A percentile compares a stretch with the other conserved stretches of the same genome.
These are phyloP conservation scores for Misopates orontium DNA, from an alignment of 257 asterid genomes.

Conservation along the genomic window DNA sequence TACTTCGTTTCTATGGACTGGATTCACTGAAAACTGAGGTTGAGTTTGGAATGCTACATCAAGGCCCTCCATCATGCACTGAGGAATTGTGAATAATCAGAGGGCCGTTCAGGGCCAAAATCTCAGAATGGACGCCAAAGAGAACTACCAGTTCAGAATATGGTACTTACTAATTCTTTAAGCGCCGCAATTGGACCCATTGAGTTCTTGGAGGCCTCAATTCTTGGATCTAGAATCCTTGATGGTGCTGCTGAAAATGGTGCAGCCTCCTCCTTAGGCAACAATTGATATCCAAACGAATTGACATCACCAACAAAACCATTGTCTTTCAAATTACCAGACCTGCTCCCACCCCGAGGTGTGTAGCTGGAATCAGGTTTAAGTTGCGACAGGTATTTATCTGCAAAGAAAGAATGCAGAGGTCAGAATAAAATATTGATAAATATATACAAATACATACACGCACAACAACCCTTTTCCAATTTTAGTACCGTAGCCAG, in stretches of 20 bases:
- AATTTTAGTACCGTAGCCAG: constrained; percentile 18
- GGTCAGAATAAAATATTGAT: constrained; percentile 28
- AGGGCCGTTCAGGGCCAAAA: constrained; percentile 21
- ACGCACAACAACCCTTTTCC: not conserved
- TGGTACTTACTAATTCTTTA: constrained; percentile 66
- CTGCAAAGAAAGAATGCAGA: constrained; percentile 44
- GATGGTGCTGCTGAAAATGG: constrained; percentile 50
- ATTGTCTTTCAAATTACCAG: constrained; percentile 48
- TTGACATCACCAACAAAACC: constrained; percentile 52
- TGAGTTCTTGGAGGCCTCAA: constrained; percentile 66
- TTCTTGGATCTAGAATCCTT: constrained; percentile 56
- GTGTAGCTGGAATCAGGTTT: constrained; percentile 58
- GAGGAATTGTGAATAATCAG: constrained; percentile 32
- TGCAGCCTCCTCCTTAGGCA: constrained; percentile 52
- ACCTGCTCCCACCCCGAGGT: constrained; percentile 59
- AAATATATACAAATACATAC: not conserved
- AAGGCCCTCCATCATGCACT: constrained; percentile 83
- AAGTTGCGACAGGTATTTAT: constrained; percentile 58
- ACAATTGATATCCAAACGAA: constrained; percentile 55
- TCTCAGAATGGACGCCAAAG: constrained; percentile 16
- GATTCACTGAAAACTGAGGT: constrained; percentile 71
- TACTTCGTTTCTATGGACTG: constrained; percentile 74
- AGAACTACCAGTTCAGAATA: constrained; percentile 9
- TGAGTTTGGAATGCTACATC: constrained; percentile 72
- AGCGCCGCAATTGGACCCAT: constrained; percentile 67